phyloP scores from a whole-genome alignment of 1,284 basidiomycete genomes.

The Leccinum laetum region DNA sequence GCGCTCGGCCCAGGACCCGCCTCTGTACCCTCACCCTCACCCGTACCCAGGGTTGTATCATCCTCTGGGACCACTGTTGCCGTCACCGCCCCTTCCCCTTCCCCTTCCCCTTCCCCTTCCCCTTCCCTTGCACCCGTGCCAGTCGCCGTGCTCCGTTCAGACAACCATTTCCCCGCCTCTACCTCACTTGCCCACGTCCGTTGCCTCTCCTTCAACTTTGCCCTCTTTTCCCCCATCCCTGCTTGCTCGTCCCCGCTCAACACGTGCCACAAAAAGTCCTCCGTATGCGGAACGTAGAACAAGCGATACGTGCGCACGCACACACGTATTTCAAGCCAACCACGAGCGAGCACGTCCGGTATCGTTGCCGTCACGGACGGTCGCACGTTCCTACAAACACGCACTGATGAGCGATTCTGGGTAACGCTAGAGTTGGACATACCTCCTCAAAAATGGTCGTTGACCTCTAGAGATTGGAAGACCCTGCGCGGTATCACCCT shows the following conservation, averaged over 20 bases:
- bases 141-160: not conserved
- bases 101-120: not conserved
- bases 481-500: slow-evolving; percentile 56
- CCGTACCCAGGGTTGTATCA: not conserved
- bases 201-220: slow-evolving; percentile 11
- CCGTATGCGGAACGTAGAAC: slow-evolving; percentile 78
- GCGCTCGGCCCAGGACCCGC: not conserved
- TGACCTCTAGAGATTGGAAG: slow-evolving; percentile 53
- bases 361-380: slow-evolving; percentile 33
- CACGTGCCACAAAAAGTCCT: slow-evolving; percentile 57
- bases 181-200: slow-evolving; percentile 18
- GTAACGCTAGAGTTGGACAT: slow-evolving; percentile 21
- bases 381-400: slow-evolving; percentile 44
- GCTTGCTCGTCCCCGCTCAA: slow-evolving; percentile 12
- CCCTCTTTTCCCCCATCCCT: slow-evolving; percentile 11
- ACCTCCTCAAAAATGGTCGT: slow-evolving; percentile 78
- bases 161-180: slow-evolving; percentile 16
- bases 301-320: slow-evolving; percentile 82
- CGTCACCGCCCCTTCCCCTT: not conserved
- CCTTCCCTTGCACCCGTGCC: not conserved
- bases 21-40: slow-evolving; percentile 1
- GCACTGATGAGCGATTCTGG: not conserved
- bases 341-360: slow-evolving; percentile 51
- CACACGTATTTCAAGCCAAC: slow-evolving; percentile 78
- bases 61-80: not conserved